Percentiles rank a stretch among this genome's conserved stretches.
Conservation (phyloP, 345 rosid species). For the Jatropha curcas region DNA sequence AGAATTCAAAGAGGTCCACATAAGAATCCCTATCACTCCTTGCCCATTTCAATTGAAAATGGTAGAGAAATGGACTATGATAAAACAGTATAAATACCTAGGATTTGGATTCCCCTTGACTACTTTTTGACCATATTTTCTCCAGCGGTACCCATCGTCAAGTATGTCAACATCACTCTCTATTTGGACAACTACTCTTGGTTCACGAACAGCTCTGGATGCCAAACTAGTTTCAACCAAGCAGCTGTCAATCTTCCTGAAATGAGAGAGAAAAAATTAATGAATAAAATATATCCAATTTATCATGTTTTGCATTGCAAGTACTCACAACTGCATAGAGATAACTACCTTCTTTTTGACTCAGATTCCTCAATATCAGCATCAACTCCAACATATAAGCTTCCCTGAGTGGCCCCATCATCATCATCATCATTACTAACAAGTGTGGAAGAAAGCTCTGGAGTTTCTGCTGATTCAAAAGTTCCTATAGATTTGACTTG, state of each 20-base stretch:
- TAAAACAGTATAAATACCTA: conserved; percentile 39
- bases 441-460: conserved; percentile 65
- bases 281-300: neutral
- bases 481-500: conserved; percentile 37
- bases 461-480: conserved; percentile 47
- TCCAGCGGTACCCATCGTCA: conserved; percentile 78
- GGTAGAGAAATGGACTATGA: neutral
- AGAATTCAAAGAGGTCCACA: neutral
- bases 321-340: conserved; percentile 11
- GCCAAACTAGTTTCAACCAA: conserved; percentile 64
- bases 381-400: conserved; percentile 58
- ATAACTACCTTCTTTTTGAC: conserved; percentile 78
- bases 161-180: conserved; percentile 71
- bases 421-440: conserved; percentile 79
- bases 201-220: conserved; percentile 70
- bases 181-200: conserved; percentile 64
- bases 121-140: conserved; percentile 75
- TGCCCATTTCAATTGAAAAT: neutral
- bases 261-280: neutral
- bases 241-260: conserved; percentile 81
- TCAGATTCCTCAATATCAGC: conserved; percentile 83
- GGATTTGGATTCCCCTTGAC: conserved; percentile 81
- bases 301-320: neutral
- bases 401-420: conserved; percentile 61
- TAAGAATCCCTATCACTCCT: neutral